Evolutionary conservation across 495 filamentous ascomycete genomes (phyloP).

Genomic region (Penicillium salamii): DNA sequence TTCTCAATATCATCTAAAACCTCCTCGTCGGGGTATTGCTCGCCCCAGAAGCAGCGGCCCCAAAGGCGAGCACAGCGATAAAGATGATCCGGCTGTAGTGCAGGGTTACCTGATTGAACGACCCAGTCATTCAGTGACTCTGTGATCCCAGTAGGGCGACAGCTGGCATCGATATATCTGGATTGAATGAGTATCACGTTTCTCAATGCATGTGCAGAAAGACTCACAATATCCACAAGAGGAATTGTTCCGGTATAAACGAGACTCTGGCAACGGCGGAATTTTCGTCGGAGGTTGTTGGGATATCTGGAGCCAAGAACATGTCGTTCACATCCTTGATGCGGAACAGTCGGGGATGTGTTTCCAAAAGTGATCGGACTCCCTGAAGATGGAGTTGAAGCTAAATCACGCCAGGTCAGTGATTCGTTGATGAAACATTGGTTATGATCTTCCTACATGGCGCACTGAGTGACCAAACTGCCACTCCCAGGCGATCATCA

Average conservation of each 20-base stretch:
- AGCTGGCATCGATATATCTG: conserved; percentile 41
- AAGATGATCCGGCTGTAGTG: conserved; percentile 38
- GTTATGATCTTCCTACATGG: conserved; percentile 12
- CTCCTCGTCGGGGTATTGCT: conserved; percentile 45
- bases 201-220: not conserved
- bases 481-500: conserved; percentile 45
- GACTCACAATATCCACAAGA: conserved; percentile 41
- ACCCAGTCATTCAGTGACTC: conserved; percentile 41
- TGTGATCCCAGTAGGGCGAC: conserved; percentile 31
- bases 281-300: conserved; percentile 9
- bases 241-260: conserved; percentile 40
- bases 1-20: conserved; percentile 50
- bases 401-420: not conserved
- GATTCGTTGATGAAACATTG: not conserved
- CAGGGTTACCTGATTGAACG: conserved; percentile 32
- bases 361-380: conserved; percentile 37
- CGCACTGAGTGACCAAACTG: conserved; percentile 41
- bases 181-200: conserved; percentile 2
- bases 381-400: conserved; percentile 42
- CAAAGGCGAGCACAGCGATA: conserved; percentile 40
- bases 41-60: conserved; percentile 45
- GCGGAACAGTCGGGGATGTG: conserved; percentile 38
- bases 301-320: conserved; percentile 23
- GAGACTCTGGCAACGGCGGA: conserved; percentile 23
- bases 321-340: conserved; percentile 35